A percentile compares a stretch with the other conserved stretches of the same genome.
Evolutionary conservation across 2,329 filamentous ascomycete genomes (phyloP).

Genomic region (Penicillium sp.): DNA sequence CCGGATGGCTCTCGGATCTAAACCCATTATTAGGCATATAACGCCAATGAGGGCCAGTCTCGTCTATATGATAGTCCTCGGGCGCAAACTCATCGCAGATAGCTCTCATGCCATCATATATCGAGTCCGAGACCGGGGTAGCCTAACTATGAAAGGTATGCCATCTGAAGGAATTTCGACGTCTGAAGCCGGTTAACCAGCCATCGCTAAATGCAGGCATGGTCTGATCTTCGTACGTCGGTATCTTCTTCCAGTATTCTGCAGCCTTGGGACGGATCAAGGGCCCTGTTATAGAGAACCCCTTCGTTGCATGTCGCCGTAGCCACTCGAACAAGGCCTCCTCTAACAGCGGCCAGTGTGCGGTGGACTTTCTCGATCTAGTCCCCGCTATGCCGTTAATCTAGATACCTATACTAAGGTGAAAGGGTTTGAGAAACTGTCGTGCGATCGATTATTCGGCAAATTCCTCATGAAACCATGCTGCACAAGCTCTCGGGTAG

Average conservation of each 20-base stretch:
- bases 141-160: no score
- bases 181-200: no score
- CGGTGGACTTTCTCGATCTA: background rate
- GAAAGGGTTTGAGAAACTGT: conserved; percentile 5
- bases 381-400: background rate
- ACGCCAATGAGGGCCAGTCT: no score
- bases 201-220: no score
- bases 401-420: conserved; percentile 4
- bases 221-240: no score
- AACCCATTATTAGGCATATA: no score
- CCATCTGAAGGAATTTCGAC: no score
- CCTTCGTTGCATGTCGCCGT: background rate
- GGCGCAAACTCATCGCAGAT: no score
- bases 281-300: background rate
- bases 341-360: background rate
- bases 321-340: background rate
- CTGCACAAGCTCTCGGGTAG: conserved; percentile 2
- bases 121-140: no score
- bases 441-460: conserved; percentile 3
- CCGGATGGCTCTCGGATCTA: no score
- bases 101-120: no score
- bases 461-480: conserved; percentile 7
- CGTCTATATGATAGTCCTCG: no score
- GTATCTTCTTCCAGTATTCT: conserved; percentile 4
- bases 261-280: background rate